Evolutionary conservation across 495 filamentous ascomycete species (phyloP).

Genomic region (Podospora conica): DNA sequence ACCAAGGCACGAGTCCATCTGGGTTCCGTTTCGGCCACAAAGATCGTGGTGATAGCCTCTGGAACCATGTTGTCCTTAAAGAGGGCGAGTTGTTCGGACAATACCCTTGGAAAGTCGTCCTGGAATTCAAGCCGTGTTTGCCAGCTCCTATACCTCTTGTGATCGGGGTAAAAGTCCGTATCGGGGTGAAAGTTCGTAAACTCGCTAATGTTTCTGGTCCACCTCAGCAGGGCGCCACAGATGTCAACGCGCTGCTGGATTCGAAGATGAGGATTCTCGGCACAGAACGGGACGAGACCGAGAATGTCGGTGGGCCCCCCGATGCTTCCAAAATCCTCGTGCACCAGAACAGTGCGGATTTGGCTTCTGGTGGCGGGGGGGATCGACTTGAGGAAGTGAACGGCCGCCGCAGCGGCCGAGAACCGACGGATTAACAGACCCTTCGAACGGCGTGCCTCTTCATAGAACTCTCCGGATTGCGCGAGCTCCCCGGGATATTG

Average conservation of each 20-base stretch:
- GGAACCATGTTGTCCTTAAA: background rate
- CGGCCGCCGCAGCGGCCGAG: slow-evolving; percentile 1
- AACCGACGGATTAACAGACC: background rate
- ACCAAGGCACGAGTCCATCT: background rate
- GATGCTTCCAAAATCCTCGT: background rate
- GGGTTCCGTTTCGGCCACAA: background rate
- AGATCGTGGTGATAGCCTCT: background rate
- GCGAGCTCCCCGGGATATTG: background rate
- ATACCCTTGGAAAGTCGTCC: background rate
- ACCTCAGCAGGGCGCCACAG: background rate
- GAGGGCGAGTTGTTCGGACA: background rate
- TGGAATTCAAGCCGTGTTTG: background rate
- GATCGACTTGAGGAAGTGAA: background rate
- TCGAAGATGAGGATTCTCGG: background rate
- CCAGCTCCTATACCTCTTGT: too few relatives aligned
- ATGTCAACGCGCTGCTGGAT: slow-evolving; percentile 1
- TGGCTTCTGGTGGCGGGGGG: background rate
- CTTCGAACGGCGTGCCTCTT: background rate
- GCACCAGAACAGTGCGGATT: background rate
- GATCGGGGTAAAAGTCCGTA: too few relatives aligned
- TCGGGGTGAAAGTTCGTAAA: background rate
- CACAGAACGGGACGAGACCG: slow-evolving; percentile 1
- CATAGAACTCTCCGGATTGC: background rate
- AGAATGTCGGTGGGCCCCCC: background rate
- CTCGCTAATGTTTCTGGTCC: background rate